Base-by-base conservation (phyloP, 1,284 basidiomycete species). In the Earliella scabrosa region DNA sequence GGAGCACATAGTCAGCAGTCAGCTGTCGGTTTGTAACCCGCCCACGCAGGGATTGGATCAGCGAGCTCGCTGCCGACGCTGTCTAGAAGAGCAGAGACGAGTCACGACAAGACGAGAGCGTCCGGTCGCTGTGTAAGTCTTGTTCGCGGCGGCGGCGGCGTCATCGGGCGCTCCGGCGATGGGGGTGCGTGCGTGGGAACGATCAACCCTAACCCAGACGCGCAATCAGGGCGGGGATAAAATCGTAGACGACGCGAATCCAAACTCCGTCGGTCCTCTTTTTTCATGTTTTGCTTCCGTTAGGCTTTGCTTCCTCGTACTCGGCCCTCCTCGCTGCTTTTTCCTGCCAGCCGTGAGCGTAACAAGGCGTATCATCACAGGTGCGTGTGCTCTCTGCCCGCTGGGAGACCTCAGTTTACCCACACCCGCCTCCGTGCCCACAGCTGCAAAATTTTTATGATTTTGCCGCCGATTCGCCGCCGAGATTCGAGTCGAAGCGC, bases 201-300 rank as follows among this genome's bases (percentile, higher is more conserved):
- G 43, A 43, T 36, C 11, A 54, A 54, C 55, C 61, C 56, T 58
- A 59, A 62, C 52, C 57, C 54, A 52, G 48, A 50, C 52, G 55
- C 52, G 34, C 41, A 36, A 38, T 34, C 34, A 38, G 51, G 38
- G 36, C 45, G 48, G 54, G 45, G 49, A 50, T 51, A 54, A 56
- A 58, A 56, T 43, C 11, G 18, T 45, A 18, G 45, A 44, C 38
- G 48, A 47, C 40, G 8, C 53, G 52, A 47, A 40, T 56, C 56
- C 50, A 29, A 47, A 56, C 58, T 63, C 58, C 61, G 58, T 50
- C 54, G 45, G 50, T 56, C 45, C 52, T 55, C 55, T 59, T 63
- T 52, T 63, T 63, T 63, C 58, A 63, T 63, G 61, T 63, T 63
- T 60, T 63, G 56, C 50, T 52, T 56, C 53, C 56, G 61, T 63